Evolutionary conservation across 2,329 filamentous ascomycete genomes (phyloP), one percentile per base, ranked within the genome.

Genomic region (Tolypocladium endophyticum): DNA sequence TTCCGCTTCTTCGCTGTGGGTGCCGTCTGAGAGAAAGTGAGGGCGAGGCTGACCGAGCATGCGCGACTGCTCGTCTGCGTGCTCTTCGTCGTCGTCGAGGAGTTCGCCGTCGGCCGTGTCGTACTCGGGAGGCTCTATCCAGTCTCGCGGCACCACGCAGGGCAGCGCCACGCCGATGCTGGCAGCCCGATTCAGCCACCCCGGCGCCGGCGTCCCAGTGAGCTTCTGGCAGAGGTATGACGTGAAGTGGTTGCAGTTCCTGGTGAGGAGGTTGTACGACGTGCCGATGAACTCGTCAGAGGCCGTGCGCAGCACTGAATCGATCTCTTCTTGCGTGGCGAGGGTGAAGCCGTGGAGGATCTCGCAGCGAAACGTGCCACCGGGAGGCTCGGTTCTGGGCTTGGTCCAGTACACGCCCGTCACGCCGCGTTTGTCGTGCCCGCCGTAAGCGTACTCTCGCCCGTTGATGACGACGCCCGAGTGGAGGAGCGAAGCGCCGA

Each of bases 211-310:
- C 54, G 83, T 81, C 7, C 86, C 84, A 2, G 89, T 93, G 59
- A 95, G 79, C 64, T 83, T 83, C 70, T 87, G 79, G 73, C 88
- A 92, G 23, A 95, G 80, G 67, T 88, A 85, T 25, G 85, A 85
- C 2, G 90, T 93, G 71, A 95, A 95, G 71, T 95, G 90, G 71
- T 95, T 95, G 80, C 90, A 95, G 73, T 95, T 95, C 66, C 86
- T 86, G 25, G 87, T 91, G 53, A 95, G 79, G 18, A 95, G 81
- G 68, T 94, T 93, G 73, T 95, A 94, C 18, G 82, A 82, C 0
- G 86, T 86, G 30, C 90, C 90, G 60, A 86, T 80, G 67, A 94
- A 95, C 65, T 87, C 81, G 50, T 87, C 81, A 1, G 87, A 90
- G 16, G 87, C 87, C 60, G 79, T 78, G 66, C 81, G 83, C 53